Base-by-base conservation (phyloP, 2,329 filamentous ascomycete genomes). In the Penicillium palitans region DNA sequence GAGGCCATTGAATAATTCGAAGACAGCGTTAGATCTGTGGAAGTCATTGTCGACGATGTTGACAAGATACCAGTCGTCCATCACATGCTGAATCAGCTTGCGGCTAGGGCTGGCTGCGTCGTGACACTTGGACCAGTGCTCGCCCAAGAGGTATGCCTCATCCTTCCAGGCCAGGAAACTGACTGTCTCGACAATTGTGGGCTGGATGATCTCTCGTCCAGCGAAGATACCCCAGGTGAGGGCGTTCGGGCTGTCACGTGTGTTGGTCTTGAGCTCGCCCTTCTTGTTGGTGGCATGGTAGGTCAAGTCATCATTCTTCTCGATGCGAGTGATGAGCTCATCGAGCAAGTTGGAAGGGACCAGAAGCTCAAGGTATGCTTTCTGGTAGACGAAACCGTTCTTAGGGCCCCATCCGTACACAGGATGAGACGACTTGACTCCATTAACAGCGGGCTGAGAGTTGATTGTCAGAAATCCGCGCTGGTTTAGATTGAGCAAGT, bases 21-120 rank as follows among this genome's bases (percentile, higher is more conserved):
- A 98, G 66, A 99, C 90, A 55, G 87, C 88, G 52, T 86, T 83
- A 55, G 86, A 86, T 68, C 91, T 83, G 74, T 96, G 91, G 87
- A 99, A 99, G 74, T 99, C 92, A 72, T 99, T 99, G 80, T 99
- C 92, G 29, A 99, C 95, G 68, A 99, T 96, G 72, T 99, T 99
- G 67, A 99, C 85, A 58, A 99, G 81, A 72, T 92, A 93, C 92
- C 93, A 99, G 52, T 87, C 87, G 60, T 93, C 87, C 86, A 97
- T 95, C 61, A 98, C 82, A 54, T 84, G 82, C 66, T 93, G 85
- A 64, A 99, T 90, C 61, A 98, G 78, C 61, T 87, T 83, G 54
- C 93, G 86, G 71, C 90, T 96, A 33, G 90, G 87, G 62, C 87
- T 92, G 58, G 81, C 81, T 60, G 88, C 82, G 39, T 92, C 86